Percentiles rank a stretch among this genome's conserved stretches.
These are phyloP conservation scores for Asterionellopsis glacialis DNA, from an alignment of 108 stramenopile species.

Conservation along the genomic window DNA sequence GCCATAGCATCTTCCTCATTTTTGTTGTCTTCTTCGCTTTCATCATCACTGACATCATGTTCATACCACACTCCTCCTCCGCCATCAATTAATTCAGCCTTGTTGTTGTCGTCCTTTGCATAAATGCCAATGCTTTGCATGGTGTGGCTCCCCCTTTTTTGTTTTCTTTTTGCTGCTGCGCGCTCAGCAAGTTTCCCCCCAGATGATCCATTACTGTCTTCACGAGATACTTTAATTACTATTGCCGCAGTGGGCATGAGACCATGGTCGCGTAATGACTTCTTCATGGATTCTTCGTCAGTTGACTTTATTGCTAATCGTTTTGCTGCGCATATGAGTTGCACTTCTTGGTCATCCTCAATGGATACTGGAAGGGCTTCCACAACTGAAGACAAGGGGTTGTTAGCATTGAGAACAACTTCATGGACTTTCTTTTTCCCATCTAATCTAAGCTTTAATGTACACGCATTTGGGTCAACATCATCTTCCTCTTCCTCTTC, in stretches of 20 bases:
- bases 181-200: conserved; percentile 46
- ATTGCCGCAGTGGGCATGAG: conserved; percentile 59
- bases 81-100: conserved; percentile 78
- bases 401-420: conserved; percentile 44
- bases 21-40: conserved; percentile 38
- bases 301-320: conserved; percentile 63
- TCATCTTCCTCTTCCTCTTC: conserved; percentile 39
- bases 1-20: conserved; percentile 10
- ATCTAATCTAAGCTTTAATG: conserved; percentile 56
- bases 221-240: conserved; percentile 51
- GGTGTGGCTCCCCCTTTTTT: conserved; percentile 75
- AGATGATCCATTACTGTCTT: conserved; percentile 12
- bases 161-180: conserved; percentile 49
- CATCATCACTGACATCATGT: conserved; percentile 76
- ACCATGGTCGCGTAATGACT: conserved; percentile 45
- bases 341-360: conserved; percentile 43
- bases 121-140: conserved; percentile 91
- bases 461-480: conserved; percentile 41
- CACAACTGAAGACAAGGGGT: conserved; percentile 42
- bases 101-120: conserved; percentile 75
- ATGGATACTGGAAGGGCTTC: conserved; percentile 34
- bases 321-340: conserved; percentile 79
- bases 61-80: conserved; percentile 85
- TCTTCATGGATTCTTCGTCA: conserved; percentile 48
- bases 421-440: conserved; percentile 77